Conservation (phyloP, 2,329 filamentous ascomycete species). For the Fusarium sp. region DNA sequence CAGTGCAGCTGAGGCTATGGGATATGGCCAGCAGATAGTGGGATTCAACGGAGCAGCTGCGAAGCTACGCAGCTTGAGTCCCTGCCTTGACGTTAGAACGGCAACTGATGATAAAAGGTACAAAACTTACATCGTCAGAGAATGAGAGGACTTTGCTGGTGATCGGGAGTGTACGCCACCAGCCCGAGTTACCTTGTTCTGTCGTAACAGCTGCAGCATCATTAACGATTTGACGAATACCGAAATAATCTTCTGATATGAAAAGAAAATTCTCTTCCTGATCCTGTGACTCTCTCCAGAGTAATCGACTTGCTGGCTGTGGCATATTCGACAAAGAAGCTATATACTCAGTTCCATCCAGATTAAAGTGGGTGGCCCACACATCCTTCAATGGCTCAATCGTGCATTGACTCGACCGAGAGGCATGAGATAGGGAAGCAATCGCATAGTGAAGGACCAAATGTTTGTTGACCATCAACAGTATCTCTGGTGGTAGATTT, state of each 20-base stretch:
- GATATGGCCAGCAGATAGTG: constrained; percentile 16
- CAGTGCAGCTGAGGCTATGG: constrained; percentile 1
- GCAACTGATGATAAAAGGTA: fast-evolving
- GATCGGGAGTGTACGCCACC: constrained; percentile 29
- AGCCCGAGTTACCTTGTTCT: not conserved
- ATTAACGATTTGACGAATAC: constrained; percentile 19
- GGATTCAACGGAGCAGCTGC: not conserved
- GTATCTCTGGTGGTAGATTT: constrained; percentile 17
- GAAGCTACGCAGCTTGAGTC: constrained; percentile 23
- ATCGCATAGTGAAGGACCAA: constrained; percentile 20
- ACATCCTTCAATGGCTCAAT: constrained; percentile 14
- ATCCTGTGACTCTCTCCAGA: not conserved
- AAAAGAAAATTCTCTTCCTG: not conserved
- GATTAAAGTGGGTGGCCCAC: constrained; percentile 20
- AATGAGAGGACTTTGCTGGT: not conserved
- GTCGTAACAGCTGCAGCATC: not conserved
- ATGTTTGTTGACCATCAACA: constrained; percentile 3
- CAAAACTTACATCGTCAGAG: constrained; percentile 18
- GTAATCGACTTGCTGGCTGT: not conserved
- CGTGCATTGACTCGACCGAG: not conserved
- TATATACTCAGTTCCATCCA: constrained; percentile 29
- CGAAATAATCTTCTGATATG: constrained; percentile 29
- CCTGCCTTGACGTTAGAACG: constrained; percentile 13
- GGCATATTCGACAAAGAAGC: constrained; percentile 18
- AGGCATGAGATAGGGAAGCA: constrained; percentile 1